A percentile compares a stretch with the other conserved stretches of the same genome.
phyloP scores from a whole-genome alignment of 2,329 filamentous ascomycete genomes.

The Colletotrichum sp. region DNA sequence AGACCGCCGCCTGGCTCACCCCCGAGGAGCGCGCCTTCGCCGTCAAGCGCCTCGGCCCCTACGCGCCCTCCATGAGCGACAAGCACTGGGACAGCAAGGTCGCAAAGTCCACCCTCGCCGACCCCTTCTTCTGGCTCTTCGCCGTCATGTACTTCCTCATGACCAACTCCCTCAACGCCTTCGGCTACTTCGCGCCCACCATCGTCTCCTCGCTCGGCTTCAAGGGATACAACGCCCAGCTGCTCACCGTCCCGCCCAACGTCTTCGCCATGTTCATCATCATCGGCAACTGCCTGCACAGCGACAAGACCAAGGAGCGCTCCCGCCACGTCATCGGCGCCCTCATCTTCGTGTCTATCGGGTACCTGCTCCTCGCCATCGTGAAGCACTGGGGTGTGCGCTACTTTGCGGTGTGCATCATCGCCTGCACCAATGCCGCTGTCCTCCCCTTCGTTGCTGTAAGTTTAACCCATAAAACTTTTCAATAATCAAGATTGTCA shows the following conservation, averaged over 20 bases:
- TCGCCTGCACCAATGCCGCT: conserved; percentile 36
- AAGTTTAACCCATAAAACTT: conserved; percentile 9
- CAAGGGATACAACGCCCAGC: conserved; percentile 34
- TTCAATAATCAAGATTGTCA: too few species aligned
- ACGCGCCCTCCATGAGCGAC: conserved; percentile 36
- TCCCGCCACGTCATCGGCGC: conserved; percentile 34
- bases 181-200: conserved; percentile 39
- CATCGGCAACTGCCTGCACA: conserved; percentile 34
- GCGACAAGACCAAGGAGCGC: conserved; percentile 34
- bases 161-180: conserved; percentile 38
- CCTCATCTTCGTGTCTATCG: conserved; percentile 30
- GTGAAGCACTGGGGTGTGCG: conserved; percentile 32
- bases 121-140: conserved; percentile 39
- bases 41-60: conserved; percentile 37
- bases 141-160: conserved; percentile 34
- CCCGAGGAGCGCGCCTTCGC: conserved; percentile 36
- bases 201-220: conserved; percentile 40
- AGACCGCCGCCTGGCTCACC: conserved; percentile 36
- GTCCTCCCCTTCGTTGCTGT: conserved; percentile 37
- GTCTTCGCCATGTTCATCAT: conserved; percentile 39
- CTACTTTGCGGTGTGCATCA: conserved; percentile 35
- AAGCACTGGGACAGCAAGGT: conserved; percentile 37
- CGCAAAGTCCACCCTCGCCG: conserved; percentile 34
- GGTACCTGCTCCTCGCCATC: conserved; percentile 34
- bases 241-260: conserved; percentile 40